These are phyloP conservation scores for Trypanosoma mega DNA, from an alignment of 208 protist genomes.

Conservation along the genomic window DNA sequence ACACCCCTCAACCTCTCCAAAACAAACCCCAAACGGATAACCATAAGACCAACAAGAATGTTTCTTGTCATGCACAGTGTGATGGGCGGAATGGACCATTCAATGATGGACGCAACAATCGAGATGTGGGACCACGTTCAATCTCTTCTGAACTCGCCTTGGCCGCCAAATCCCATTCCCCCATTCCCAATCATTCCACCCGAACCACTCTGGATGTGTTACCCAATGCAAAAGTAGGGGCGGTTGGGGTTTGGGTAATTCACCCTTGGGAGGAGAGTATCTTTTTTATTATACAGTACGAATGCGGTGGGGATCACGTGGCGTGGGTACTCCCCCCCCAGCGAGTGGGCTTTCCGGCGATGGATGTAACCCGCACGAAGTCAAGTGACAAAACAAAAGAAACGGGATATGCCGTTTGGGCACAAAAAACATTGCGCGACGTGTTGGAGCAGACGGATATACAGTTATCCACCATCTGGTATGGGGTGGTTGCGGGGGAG, in stretches of 20 bases:
- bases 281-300: conserved; percentile 24
- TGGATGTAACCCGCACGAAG: background rate
- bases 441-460: no score
- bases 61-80: no score
- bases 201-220: no score
- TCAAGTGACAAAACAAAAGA: background rate
- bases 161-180: no score
- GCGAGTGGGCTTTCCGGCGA: background rate
- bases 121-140: no score
- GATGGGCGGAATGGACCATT: no score
- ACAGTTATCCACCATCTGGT: conserved; percentile 21
- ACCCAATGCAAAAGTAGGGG: conserved; percentile 6
- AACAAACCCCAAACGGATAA: no score
- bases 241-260: conserved; percentile 28
- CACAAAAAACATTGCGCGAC: background rate
- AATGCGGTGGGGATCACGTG: conserved; percentile 1
- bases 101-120: no score
- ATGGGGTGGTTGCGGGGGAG: conserved; percentile 13
- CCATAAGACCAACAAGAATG: no score
- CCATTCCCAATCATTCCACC: no score
- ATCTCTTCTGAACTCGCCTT: no score
- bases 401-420: background rate
- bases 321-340: conserved; percentile 19
- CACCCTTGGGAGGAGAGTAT: conserved; percentile 22
- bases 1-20: no score